Base-by-base conservation (phyloP, 352 stramenopile species). In the Lagenidium sp. region DNA sequence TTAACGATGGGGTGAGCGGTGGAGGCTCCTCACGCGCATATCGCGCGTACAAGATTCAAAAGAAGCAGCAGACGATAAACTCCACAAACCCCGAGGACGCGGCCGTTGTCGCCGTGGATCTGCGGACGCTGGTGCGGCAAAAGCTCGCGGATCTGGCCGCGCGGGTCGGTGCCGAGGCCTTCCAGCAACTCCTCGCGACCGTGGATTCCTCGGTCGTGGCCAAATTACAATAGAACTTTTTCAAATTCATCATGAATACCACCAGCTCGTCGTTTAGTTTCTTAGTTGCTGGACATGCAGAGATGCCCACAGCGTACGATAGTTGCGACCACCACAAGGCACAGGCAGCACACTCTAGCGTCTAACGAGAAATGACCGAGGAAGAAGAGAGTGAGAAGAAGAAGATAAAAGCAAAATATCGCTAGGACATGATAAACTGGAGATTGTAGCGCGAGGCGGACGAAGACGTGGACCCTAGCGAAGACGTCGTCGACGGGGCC, bases 141-240 rank as follows among this genome's bases (percentile, higher is more conserved):
- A 72, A 58, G 18, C 42, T 89, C 30, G 63, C 59, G 16, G 64
- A 64, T 5, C 39, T 89, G 4, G 44, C 68, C 8, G 23, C 47
- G 12, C 60, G 61, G n/a, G 26, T 89, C 13, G 73, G 64, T 25
- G 47, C 41, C 23, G 47, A 36, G 11, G 40, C 53, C 25, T 85
- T 89, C 26, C 53, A 65, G 6, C 56, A 78, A 47, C 30, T 89
- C 16, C 24, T 89, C 31, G 55, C 77, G 44, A 70, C 59, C 19
- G 58, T 82, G n/a, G 70, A 85, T 43, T 60, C 55, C 21, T 77
- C 73, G 0, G 73, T 83, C 23, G 24, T 85, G 28, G 57, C 47
- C 41, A 82, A 71, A 31, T 57, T 86, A 20, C 64, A 84, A 47
- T 76, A 65, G 43, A 44, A 12, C n/a, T n/a, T n/a, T n/a, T n/a